These are phyloP conservation scores for Paraglomus brasilianum DNA, from an alignment of 192 early-diverging fungal genomes.

Conservation along the genomic window DNA sequence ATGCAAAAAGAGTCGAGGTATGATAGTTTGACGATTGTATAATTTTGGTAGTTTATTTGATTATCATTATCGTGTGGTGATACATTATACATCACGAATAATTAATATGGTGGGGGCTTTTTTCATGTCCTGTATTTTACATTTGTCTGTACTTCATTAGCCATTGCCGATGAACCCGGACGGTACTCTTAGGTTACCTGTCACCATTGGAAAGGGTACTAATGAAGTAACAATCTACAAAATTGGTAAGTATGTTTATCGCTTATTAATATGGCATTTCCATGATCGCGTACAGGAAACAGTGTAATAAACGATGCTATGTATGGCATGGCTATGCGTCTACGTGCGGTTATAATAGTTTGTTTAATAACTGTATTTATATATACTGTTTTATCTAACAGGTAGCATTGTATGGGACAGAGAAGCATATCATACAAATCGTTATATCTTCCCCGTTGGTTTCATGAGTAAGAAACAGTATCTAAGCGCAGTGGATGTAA, in stretches of 20 bases:
- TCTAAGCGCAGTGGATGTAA: slow-evolving; percentile 54
- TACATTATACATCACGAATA: no score
- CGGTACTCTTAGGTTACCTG: slow-evolving; percentile 55
- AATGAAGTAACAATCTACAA: slow-evolving; percentile 60
- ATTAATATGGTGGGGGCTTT: no score
- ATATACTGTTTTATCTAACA: background rate
- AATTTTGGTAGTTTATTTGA: no score
- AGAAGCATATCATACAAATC: slow-evolving; percentile 63
- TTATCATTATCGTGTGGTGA: no score
- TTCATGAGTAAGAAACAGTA: slow-evolving; percentile 64
- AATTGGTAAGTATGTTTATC: slow-evolving; percentile 43
- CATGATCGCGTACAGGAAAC: no score
- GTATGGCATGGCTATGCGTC: no score
- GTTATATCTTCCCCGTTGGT: slow-evolving; percentile 71
- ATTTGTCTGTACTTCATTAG: background rate
- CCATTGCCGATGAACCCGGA: slow-evolving; percentile 51
- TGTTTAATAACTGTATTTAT: background rate
- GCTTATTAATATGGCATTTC: background rate
- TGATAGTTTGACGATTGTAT: no score
- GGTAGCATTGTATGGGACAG: slow-evolving; percentile 54
- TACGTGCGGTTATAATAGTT: background rate
- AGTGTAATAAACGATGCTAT: no score
- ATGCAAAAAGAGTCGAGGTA: slow-evolving; percentile 31
- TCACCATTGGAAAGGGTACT: slow-evolving; percentile 57
- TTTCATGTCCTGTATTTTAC: no score